Conservation (phyloP, 192 early-diverging fungal genomes). For the Rhizophagus sp. region DNA sequence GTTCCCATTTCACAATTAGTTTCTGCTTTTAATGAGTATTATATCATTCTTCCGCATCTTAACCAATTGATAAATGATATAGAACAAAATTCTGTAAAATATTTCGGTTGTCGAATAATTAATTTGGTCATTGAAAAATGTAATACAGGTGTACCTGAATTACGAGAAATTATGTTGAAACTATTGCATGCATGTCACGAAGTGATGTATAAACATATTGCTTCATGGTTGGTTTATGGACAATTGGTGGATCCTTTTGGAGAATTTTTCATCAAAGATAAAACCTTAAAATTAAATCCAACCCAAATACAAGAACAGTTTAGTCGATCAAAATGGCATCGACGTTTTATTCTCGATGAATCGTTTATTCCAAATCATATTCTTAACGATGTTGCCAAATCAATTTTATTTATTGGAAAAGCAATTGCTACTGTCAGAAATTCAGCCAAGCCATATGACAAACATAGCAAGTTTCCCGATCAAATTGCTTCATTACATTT, state of each 20-base stretch:
- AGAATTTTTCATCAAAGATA: slow-evolving; percentile 67
- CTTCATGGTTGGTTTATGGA: slow-evolving; percentile 71
- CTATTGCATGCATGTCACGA: slow-evolving; percentile 48
- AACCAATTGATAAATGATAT: slow-evolving; percentile 44
- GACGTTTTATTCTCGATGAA: slow-evolving; percentile 48
- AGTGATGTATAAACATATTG: slow-evolving; percentile 60
- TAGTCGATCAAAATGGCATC: slow-evolving; percentile 45
- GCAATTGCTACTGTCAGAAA: slow-evolving; percentile 56
- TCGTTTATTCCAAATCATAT: slow-evolving; percentile 54
- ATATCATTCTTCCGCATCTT: slow-evolving; percentile 53
- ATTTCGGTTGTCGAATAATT: slow-evolving; percentile 50
- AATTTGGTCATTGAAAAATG: slow-evolving; percentile 53
- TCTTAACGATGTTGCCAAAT: slow-evolving; percentile 50
- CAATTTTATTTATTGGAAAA: slow-evolving; percentile 71
- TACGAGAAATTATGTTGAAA: slow-evolving; percentile 49
- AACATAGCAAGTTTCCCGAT: slow-evolving; percentile 30
- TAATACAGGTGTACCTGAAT: slow-evolving; percentile 52
- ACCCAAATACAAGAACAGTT: slow-evolving; percentile 11
- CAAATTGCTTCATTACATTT: slow-evolving; percentile 25
- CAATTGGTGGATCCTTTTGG: slow-evolving; percentile 54
- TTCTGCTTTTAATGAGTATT: slow-evolving; percentile 48
- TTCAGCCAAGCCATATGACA: slow-evolving; percentile 33
- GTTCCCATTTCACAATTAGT: slow-evolving; percentile 47
- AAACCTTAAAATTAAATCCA: background rate
- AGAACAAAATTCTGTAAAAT: slow-evolving; percentile 34